Evolutionary conservation across 805 yeast genomes (phyloP), one percentile per base, ranked within the genome.

Genomic region (Metschnikowia noctiluminum): DNA sequence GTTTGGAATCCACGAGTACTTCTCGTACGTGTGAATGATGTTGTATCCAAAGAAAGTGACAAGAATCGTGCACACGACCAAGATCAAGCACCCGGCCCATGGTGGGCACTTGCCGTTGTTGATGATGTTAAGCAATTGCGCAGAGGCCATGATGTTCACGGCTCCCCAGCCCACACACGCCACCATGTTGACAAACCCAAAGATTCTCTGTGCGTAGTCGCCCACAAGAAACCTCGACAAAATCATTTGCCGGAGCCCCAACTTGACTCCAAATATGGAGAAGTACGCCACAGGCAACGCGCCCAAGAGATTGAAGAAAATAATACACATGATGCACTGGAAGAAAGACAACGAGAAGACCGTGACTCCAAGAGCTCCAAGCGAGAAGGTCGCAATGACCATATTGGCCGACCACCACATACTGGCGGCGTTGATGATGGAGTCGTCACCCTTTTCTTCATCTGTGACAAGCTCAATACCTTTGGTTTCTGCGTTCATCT

Each of bases 111-210:
- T 71, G 35, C 73, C 74, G 52, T 74, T 71, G 73, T 89, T 89
- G 52, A 91, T 85, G 62, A 86, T 81, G 69, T 85, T 82, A 51
- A 90, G 73, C 54, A 90, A 71, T 66, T 89, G 94, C 26, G 96
- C 96, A 34, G 94, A 82, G 30, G 90, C 86, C 80, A 90, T 87
- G 53, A 87, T 88, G 69, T 91, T 91, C 42, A 89, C 92, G 9
- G 96, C 89, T 68, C 94, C 87, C 97, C 97, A 91, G 59, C 97
- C 97, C 48, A 90, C 81, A 78, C 96, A 88, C 28, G 96, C 91
- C 53, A 91, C 67, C 61, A 83, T 79, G 63, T 90, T 89, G 64
- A 91, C 74, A 40, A 85, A 66, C 9, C 95, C 84, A 61, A 89
- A 85, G 49, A 89, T 76, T 65, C 96, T 80, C 69, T 87, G 84